Evolutionary conservation across 2,329 filamentous ascomycete species (phyloP).

Genomic region (Aspergillus texensis): DNA sequence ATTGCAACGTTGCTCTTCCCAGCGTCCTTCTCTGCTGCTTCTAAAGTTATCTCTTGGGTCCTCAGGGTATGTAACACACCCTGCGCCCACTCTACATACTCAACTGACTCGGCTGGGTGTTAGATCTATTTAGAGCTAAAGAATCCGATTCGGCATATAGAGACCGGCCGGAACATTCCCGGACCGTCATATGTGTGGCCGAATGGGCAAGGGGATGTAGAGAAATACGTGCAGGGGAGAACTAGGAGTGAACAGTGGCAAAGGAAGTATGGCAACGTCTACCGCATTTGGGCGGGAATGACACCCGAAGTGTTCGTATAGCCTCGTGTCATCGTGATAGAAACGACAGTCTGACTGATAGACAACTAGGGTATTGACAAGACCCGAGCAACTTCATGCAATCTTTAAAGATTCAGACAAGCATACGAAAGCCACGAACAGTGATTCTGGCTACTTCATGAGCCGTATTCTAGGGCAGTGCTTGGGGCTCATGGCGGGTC

Average conservation of each 20-base stretch:
- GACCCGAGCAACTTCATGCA: constrained; percentile 36
- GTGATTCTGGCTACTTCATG: constrained; percentile 47
- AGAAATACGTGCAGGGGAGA: constrained; percentile 44
- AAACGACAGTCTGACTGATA: not conserved
- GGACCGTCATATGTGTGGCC: constrained; percentile 29
- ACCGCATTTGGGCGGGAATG: constrained; percentile 45
- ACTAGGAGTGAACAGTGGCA: constrained; percentile 39
- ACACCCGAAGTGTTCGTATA: constrained; percentile 43
- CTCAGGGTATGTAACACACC: not conserved
- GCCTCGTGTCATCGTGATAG: not conserved
- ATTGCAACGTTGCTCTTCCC: not conserved
- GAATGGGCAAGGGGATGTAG: constrained; percentile 44
- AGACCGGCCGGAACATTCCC: constrained; percentile 7
- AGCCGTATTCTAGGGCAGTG: constrained; percentile 47
- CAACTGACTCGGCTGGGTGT: not conserved
- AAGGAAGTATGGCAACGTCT: constrained; percentile 37
- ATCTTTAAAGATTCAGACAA: constrained; percentile 50
- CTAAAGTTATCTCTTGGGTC: not conserved
- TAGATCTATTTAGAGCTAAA: not conserved
- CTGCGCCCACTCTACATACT: not conserved
- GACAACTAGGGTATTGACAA: constrained; percentile 37
- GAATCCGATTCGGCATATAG: constrained; percentile 8
- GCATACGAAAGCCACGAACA: constrained; percentile 47
- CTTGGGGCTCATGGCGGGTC: constrained; percentile 41
- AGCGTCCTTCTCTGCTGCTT: not conserved